Evolutionary conservation across 2,329 filamentous ascomycete genomes (phyloP).

Genomic region (Talaromyces marneffei): DNA sequence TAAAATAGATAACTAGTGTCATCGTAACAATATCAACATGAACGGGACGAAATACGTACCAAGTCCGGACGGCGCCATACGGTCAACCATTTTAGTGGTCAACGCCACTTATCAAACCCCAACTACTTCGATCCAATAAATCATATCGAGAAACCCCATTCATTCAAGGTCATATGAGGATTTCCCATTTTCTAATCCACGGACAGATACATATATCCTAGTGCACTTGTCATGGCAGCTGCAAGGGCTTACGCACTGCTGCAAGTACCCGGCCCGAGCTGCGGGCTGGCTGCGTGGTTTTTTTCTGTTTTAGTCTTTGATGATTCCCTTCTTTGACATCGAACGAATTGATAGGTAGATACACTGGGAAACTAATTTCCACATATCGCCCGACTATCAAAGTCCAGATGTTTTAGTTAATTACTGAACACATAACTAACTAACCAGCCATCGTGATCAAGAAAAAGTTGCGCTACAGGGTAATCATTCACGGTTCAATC

Average conservation of each 20-base stretch:
- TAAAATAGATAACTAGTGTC: not conserved
- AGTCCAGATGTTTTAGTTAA: not conserved
- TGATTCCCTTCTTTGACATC: not conserved
- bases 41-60: not conserved
- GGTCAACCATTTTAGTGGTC: not conserved
- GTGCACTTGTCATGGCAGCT: constrained; percentile 1
- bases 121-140: not conserved
- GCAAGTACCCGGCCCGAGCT: constrained; percentile 3
- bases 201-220: not conserved
- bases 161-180: not conserved
- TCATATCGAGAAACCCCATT: not conserved
- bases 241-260: constrained; percentile 2
- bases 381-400: not conserved
- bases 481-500: not conserved
- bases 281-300: constrained; percentile 3
- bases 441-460: not conserved
- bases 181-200: not conserved
- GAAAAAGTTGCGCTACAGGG: too few species aligned
- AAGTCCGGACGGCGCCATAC: not conserved
- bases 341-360: not conserved
- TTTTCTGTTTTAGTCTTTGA: not conserved
- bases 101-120: not conserved
- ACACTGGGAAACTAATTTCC: not conserved
- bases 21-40: not conserved
- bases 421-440: not conserved